Evolutionary conservation across 768 basidiomycete genomes (phyloP).

Genomic region (Ramaria sp.): DNA sequence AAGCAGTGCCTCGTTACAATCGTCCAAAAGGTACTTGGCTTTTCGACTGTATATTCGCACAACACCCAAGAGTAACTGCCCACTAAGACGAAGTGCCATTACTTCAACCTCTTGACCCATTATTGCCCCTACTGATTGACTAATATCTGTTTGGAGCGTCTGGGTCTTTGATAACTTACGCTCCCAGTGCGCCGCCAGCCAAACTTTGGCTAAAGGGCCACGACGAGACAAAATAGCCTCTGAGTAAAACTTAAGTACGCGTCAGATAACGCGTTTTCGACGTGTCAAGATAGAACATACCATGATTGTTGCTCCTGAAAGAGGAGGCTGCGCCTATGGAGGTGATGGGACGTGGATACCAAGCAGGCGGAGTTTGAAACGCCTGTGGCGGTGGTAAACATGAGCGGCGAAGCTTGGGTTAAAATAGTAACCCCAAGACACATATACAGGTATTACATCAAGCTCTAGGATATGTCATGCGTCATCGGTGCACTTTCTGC

Average conservation of each 20-base stretch:
- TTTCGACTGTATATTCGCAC: constrained; percentile 97
- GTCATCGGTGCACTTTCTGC: too few relatives aligned
- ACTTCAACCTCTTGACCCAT: constrained; percentile 87
- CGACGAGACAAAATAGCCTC: constrained; percentile 90
- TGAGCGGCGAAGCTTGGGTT: too few relatives aligned
- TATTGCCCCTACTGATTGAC: constrained; percentile 92
- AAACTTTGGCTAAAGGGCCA: constrained; percentile 92
- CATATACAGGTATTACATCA: too few relatives aligned
- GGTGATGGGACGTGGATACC: not conserved
- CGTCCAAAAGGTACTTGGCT: constrained; percentile 94
- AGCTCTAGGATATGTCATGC: not conserved
- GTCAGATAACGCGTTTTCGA: not conserved
- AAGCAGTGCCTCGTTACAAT: constrained; percentile 91
- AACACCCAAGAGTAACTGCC: constrained; percentile 91
- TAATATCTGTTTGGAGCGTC: constrained; percentile 90
- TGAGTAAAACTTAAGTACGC: constrained; percentile 65
- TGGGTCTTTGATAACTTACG: constrained; percentile 94
- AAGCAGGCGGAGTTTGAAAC: not conserved
- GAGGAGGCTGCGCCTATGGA: not conserved
- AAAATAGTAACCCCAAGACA: too few relatives aligned
- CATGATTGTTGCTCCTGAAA: not conserved
- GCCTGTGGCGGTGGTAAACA: not conserved
- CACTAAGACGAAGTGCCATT: constrained; percentile 94
- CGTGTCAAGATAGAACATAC: not conserved
- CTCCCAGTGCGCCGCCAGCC: constrained; percentile 99